These are phyloP conservation scores for Epichloe aotearoae DNA, from an alignment of 2,329 filamentous ascomycete genomes.

Conservation along the genomic window DNA sequence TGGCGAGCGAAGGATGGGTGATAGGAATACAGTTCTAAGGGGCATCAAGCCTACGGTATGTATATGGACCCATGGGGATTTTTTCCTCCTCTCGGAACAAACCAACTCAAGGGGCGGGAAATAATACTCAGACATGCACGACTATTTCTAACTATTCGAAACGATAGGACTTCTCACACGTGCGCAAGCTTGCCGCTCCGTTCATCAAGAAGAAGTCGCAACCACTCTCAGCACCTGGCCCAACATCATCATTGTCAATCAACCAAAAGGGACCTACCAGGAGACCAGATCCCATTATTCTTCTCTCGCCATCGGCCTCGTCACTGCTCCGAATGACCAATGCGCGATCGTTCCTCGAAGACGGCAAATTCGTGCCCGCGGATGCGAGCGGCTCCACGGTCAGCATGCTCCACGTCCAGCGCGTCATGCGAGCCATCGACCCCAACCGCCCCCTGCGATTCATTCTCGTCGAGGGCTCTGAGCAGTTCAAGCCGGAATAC, in stretches of 20 bases:
- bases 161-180: conserved; percentile 76
- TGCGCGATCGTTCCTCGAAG: conserved; percentile 84
- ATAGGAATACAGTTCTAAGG: conserved; percentile 76
- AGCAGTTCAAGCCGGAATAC: conserved; percentile 96
- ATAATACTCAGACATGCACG: background rate
- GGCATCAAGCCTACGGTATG: conserved; percentile 80
- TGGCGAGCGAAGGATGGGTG: conserved; percentile 80
- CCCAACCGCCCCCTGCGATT: conserved; percentile 68
- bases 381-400: conserved; percentile 54
- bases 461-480: conserved; percentile 84
- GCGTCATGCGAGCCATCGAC: conserved; percentile 59
- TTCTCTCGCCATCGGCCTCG: conserved; percentile 90
- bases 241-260: conserved; percentile 34
- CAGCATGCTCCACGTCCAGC: conserved; percentile 77
- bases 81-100: too few species aligned
- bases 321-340: conserved; percentile 92
- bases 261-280: conserved; percentile 39
- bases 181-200: conserved; percentile 69
- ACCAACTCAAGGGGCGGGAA: too few species aligned
- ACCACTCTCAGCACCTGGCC: conserved; percentile 24
- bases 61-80: conserved; percentile 4
- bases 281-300: conserved; percentile 74
- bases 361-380: conserved; percentile 67
- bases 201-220: conserved; percentile 55
- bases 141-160: background rate